Base-by-base conservation (phyloP, 2,329 filamentous ascomycete species). In the Pseudohalonectria lignicola region DNA sequence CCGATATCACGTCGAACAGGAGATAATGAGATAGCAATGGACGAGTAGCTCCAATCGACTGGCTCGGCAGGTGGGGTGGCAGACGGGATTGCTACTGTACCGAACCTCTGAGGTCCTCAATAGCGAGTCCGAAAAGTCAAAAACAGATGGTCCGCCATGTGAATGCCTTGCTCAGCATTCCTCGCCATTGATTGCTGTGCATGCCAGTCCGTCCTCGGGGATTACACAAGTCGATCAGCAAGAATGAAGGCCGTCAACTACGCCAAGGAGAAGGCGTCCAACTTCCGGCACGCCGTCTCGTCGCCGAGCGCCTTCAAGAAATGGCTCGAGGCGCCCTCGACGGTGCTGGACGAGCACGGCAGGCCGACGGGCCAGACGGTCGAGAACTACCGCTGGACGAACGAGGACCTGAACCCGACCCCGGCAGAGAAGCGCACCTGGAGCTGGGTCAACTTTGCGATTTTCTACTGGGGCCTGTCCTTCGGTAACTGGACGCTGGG, bases 181-280 rank as follows among this genome's bases (percentile, higher is more conserved):
- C n/a, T n/a, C n/a, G n/a, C n/a, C n/a, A n/a, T n/a, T n/a, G n/a
- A n/a, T n/a, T n/a, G n/a, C n/a, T n/a, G n/a, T n/a, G n/a, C n/a
- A n/a, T n/a, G n/a, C n/a, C n/a, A n/a, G n/a, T n/a, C n/a, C n/a
- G n/a, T n/a, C n/a, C n/a, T n/a, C n/a, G n/a, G n/a, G n/a, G n/a
- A n/a, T n/a, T n/a, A n/a, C n/a, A n/a, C n/a, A n/a, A n/a, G n/a
- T n/a, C n/a, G n/a, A n/a, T n/a, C n/a, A n/a, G n/a, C n/a, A n/a
- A 26, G 12, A 26, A 26, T 26, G 23, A 26, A 12, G 23, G 23
- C 23, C 23, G 23, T 12, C 23, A 12, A 26, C 23, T 26, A 26
- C 23, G 23, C 23, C 23, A 26, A 26, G 23, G 23, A 26, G 23
- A 80, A 60, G 1, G 74, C 76, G 0, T 75, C 76, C 2, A 80